A percentile compares a stretch with the other conserved stretches of the same genome.
Conservation (phyloP, 306 rosid genomes). For the Quercus robur region DNA sequence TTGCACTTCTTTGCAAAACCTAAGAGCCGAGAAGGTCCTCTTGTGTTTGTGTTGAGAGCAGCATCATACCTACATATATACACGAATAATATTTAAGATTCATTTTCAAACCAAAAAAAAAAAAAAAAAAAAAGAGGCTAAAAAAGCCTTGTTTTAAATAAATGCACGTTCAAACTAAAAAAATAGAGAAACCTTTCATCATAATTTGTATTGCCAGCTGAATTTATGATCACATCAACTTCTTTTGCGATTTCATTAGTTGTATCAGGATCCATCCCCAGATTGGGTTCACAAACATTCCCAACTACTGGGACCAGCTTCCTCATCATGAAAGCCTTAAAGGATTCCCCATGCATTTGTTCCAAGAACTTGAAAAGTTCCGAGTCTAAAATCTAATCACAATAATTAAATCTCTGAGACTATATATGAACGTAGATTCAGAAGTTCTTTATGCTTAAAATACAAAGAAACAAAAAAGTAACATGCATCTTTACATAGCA, state of each 20-base stretch:
- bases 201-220: slow-evolving; percentile 53
- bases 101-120: background rate
- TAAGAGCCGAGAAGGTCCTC: slow-evolving; percentile 48
- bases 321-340: slow-evolving; percentile 38
- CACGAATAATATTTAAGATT: no score
- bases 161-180: no score
- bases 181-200: slow-evolving; percentile 32
- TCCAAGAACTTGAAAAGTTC: slow-evolving; percentile 38
- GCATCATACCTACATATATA: slow-evolving; percentile 38
- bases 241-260: slow-evolving; percentile 34
- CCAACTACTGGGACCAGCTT: slow-evolving; percentile 52
- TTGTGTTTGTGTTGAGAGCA: slow-evolving; percentile 45
- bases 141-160: no score
- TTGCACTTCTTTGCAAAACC: slow-evolving; percentile 47
- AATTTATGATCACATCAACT: slow-evolving; percentile 48
- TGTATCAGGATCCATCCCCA: slow-evolving; percentile 32
- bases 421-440: background rate
- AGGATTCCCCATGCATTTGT: slow-evolving; percentile 40
- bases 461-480: no score
- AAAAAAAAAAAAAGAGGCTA: background rate
- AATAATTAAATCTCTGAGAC: background rate
- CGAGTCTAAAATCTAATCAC: slow-evolving; percentile 33
- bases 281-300: slow-evolving; percentile 41
- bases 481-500: no score
- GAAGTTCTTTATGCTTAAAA: background rate